These are phyloP conservation scores for Pseudopithomyces maydicus DNA, from an alignment of 2,329 filamentous ascomycete species.

Conservation along the genomic window DNA sequence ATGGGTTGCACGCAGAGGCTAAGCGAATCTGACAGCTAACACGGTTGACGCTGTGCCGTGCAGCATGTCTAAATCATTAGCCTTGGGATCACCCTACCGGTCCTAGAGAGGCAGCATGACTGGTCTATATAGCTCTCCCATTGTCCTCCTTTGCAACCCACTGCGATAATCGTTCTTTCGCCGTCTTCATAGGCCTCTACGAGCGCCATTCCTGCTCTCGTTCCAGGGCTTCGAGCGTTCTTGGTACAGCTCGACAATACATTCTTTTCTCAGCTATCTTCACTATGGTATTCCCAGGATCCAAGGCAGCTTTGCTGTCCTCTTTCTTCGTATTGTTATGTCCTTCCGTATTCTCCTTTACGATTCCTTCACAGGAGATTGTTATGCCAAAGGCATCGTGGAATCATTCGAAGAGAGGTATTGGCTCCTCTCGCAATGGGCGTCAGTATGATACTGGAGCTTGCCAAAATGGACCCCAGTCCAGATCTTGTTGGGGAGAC, in stretches of 20 bases:
- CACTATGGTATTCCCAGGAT: slow-evolving; percentile 5
- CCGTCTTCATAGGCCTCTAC: background rate
- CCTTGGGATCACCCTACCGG: background rate
- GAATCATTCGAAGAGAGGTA: background rate
- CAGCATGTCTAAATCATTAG: background rate
- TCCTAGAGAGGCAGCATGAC: background rate
- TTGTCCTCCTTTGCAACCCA: background rate
- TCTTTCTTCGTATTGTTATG: background rate
- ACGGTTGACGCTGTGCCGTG: background rate
- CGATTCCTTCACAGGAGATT: slow-evolving; percentile 3
- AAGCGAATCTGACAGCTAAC: background rate
- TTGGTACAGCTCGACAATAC: background rate
- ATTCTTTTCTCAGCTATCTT: background rate
- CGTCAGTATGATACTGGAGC: background rate
- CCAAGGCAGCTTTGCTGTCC: slow-evolving; percentile 4
- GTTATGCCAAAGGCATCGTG: slow-evolving; percentile 6
- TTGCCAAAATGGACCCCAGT: slow-evolving; percentile 40
- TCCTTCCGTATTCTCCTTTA: slow-evolving; percentile 6
- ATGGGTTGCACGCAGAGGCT: background rate
- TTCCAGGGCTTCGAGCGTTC: background rate
- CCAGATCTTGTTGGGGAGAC: slow-evolving; percentile 38
- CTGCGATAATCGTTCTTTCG: background rate
- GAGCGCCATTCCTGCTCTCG: background rate
- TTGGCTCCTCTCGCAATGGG: slow-evolving; percentile 12
- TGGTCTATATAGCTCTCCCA: background rate